Evolutionary conservation across 441 rosid species (phyloP).

Genomic region (Aleurites moluccanus): DNA sequence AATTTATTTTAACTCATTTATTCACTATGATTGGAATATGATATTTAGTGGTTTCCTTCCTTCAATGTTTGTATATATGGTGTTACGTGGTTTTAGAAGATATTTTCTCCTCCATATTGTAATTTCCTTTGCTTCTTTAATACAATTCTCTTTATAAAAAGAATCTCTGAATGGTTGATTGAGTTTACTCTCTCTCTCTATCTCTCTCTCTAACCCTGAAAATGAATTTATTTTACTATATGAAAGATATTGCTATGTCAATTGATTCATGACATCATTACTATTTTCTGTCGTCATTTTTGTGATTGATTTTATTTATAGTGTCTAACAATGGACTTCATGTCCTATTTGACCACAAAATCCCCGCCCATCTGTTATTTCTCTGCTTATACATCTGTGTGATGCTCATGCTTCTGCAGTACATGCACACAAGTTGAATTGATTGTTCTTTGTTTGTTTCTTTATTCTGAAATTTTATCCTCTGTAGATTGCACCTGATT

Average conservation of each 20-base stretch:
- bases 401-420: too few relatives aligned
- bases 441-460: neutral
- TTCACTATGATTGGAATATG: neutral
- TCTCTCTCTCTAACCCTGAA: neutral
- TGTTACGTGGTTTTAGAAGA: neutral
- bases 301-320: neutral
- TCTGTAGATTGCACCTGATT: constrained; percentile 79
- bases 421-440: neutral
- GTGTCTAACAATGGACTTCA: neutral
- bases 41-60: neutral
- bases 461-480: constrained; percentile 1
- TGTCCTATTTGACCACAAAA: neutral
- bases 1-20: neutral
- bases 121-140: neutral
- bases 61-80: neutral
- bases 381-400: neutral
- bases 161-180: neutral
- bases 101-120: neutral
- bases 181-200: neutral
- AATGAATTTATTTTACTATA: neutral
- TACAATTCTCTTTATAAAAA: neutral
- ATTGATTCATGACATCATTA: neutral
- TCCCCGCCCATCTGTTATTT: neutral
- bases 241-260: neutral
- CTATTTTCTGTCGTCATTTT: neutral